phyloP scores from a whole-genome alignment of 371 early-diverging fungal species.

The Lichtheimia hyalospora region DNA sequence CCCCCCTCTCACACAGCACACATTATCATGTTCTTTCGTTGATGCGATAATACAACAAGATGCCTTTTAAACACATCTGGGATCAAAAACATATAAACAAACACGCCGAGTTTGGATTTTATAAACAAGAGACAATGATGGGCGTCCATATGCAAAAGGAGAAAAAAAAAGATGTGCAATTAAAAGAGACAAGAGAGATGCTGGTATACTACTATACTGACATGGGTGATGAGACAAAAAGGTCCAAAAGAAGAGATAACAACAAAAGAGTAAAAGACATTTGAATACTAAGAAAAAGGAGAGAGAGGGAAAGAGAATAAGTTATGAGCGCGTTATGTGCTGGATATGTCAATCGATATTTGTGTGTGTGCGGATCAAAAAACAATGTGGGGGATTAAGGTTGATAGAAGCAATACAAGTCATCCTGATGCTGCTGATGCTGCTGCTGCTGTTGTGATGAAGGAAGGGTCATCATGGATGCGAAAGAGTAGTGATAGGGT shows the following conservation, averaged over 20 bases:
- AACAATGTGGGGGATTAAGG: constrained; percentile 1
- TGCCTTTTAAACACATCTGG: too few species aligned
- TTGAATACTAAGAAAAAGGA: background rate
- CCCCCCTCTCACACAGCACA: too few species aligned
- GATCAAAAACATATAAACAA: too few species aligned
- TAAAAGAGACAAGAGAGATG: constrained; percentile 1
- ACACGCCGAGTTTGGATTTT: too few species aligned
- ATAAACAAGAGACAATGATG: background rate
- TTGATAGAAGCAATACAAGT: constrained; percentile 9
- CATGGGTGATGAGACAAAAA: background rate
- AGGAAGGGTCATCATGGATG: constrained; percentile 4
- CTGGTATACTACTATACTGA: constrained; percentile 10
- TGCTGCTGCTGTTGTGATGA: background rate
- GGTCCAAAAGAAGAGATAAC: background rate
- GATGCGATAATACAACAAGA: too few species aligned
- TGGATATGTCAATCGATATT: background rate
- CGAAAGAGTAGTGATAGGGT: constrained; percentile 3
- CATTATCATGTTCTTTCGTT: too few species aligned
- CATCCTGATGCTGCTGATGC: background rate
- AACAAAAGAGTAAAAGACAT: background rate
- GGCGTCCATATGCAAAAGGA: background rate
- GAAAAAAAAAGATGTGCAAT: background rate
- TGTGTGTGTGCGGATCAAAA: background rate
- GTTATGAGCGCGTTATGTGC: background rate
- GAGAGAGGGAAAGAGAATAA: background rate